These are phyloP conservation scores for Penicillium lividum DNA, from an alignment of 495 filamentous ascomycete genomes.

Conservation along the genomic window DNA sequence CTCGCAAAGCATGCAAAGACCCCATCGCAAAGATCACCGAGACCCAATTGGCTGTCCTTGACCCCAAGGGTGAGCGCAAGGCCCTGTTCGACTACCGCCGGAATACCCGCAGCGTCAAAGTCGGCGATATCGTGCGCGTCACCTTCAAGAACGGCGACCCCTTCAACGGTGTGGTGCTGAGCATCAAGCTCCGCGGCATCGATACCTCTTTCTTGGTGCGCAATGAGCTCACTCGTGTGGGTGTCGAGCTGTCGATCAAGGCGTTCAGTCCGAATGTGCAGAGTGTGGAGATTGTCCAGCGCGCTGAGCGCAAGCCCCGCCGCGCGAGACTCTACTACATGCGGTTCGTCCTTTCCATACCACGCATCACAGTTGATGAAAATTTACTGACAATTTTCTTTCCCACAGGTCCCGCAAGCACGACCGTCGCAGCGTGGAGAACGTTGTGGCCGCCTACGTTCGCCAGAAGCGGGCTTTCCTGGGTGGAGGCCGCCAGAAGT, in stretches of 20 bases:
- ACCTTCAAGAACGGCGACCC: constrained; percentile 80
- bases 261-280: constrained; percentile 84
- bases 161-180: constrained; percentile 83
- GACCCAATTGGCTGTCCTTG: constrained; percentile 69
- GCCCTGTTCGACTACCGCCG: constrained; percentile 72
- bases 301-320: constrained; percentile 77
- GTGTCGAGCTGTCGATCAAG: constrained; percentile 99
- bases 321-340: constrained; percentile 90
- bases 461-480: constrained; percentile 56
- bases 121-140: constrained; percentile 90
- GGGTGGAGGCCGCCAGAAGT: constrained; percentile 31
- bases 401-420: constrained; percentile 59
- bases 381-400: constrained; percentile 8
- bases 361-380: constrained; percentile 31
- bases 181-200: constrained; percentile 78
- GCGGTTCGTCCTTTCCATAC: constrained; percentile 57
- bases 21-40: constrained; percentile 62
- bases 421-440: constrained; percentile 70
- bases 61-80: constrained; percentile 79
- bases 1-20: constrained; percentile 50
- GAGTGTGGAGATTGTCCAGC: constrained; percentile 91
- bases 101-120: constrained; percentile 71
- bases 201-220: constrained; percentile 85
- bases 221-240: constrained; percentile 76
- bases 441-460: constrained; percentile 68